Evolutionary conservation across 2,329 filamentous ascomycete genomes (phyloP).

Genomic region (Sclerotinia nivalis): DNA sequence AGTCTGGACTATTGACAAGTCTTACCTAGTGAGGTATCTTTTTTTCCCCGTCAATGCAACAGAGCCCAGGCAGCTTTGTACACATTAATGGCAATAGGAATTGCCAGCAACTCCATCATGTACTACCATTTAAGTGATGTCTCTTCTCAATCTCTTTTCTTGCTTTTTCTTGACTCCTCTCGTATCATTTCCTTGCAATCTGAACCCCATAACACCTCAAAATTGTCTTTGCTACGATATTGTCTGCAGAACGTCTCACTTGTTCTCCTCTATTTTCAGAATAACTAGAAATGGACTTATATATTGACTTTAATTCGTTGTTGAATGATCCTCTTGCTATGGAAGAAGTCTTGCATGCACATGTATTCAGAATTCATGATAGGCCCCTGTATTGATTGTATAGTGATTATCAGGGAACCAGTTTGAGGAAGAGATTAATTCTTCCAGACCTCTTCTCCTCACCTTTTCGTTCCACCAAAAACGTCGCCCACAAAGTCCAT

Average conservation of each 20-base stretch:
- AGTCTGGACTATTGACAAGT: no score
- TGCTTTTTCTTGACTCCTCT: neutral
- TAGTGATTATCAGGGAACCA: no score
- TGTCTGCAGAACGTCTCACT: conserved; percentile 26
- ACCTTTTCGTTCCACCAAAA: neutral
- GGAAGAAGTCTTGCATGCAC: conserved; percentile 16
- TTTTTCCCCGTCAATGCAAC: neutral
- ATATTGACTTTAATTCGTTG: conserved; percentile 21
- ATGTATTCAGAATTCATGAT: neutral
- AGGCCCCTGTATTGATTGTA: neutral
- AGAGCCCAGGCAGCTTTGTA: neutral
- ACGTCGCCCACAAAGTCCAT: no score
- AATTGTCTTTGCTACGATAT: conserved; percentile 14
- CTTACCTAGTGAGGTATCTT: neutral
- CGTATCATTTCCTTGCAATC: neutral
- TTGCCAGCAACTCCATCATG: neutral
- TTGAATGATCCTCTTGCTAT: conserved; percentile 14
- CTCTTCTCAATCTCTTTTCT: neutral
- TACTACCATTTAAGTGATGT: neutral
- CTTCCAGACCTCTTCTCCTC: neutral
- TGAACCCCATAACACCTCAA: conserved; percentile 17
- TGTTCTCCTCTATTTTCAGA: conserved; percentile 23
- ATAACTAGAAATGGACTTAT: conserved; percentile 21
- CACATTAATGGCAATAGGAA: neutral
- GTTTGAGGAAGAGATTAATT: neutral